Evolutionary conservation across 208 protist species (phyloP).

Genomic region (Crithidia brevicula): DNA sequence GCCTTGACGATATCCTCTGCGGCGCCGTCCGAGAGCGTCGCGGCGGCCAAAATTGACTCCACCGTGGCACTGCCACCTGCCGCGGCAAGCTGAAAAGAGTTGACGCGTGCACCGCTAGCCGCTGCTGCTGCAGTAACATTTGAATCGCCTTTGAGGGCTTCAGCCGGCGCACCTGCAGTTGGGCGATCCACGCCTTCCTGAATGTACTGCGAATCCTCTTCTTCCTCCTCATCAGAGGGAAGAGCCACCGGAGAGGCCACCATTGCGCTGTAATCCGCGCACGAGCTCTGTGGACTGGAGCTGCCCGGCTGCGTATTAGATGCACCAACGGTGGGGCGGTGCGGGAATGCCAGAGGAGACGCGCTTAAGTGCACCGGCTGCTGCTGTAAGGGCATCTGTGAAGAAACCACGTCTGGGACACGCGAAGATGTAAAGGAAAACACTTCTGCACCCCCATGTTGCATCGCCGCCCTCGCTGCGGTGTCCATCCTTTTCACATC

Average conservation of each 20-base stretch:
- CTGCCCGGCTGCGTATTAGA: not conserved
- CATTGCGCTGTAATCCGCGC: slow-evolving; percentile 1
- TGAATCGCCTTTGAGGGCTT: no score
- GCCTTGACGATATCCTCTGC: slow-evolving; percentile 1
- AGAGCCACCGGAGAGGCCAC: not conserved
- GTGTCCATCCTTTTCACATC: no score
- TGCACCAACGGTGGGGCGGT: slow-evolving; percentile 12
- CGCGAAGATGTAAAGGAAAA: no score
- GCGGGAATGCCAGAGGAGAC: slow-evolving; percentile 15
- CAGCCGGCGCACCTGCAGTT: no score
- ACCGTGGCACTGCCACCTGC: slow-evolving; percentile 9
- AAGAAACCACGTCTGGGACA: no score
- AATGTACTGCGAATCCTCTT: not conserved
- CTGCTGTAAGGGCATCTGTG: no score
- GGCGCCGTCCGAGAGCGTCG: not conserved
- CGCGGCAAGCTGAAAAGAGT: no score
- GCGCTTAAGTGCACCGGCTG: no score
- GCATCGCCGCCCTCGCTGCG: no score
- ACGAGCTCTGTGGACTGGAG: not conserved
- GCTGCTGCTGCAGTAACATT: not conserved
- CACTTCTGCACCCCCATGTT: no score
- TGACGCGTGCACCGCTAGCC: not conserved
- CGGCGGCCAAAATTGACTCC: not conserved
- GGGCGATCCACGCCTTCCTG: no score
- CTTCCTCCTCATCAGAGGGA: not conserved